Evolutionary conservation across 257 asterid species (phyloP).

Genomic region (Eustoma russellianum): DNA sequence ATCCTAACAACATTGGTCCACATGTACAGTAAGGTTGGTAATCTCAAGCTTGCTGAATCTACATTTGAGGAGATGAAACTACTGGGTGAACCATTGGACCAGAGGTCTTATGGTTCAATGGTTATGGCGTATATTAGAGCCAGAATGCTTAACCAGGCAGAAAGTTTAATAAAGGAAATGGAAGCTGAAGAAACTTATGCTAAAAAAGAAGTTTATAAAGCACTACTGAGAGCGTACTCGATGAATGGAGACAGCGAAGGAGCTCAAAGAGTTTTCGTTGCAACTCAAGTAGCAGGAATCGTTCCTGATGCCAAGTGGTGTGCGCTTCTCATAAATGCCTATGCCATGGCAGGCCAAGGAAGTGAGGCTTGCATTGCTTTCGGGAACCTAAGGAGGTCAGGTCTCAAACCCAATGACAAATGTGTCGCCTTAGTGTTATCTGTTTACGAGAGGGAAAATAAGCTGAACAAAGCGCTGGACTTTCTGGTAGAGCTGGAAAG

Average conservation of each 20-base stretch:
- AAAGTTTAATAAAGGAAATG: slow-evolving; percentile 57
- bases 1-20: slow-evolving; percentile 64
- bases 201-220: slow-evolving; percentile 79
- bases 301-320: slow-evolving; percentile 66
- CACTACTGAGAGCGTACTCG: slow-evolving; percentile 74
- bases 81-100: slow-evolving; percentile 64
- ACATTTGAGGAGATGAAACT: slow-evolving; percentile 69
- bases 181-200: slow-evolving; percentile 58
- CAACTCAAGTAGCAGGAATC: slow-evolving; percentile 67
- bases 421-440: slow-evolving; percentile 56
- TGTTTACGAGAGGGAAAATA: slow-evolving; percentile 56
- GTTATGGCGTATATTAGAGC: slow-evolving; percentile 86
- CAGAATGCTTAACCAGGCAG: slow-evolving; percentile 44
- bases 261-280: slow-evolving; percentile 69
- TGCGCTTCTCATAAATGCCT: slow-evolving; percentile 79
- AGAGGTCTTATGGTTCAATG: slow-evolving; percentile 81
- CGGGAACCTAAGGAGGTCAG: slow-evolving; percentile 52
- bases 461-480: slow-evolving; percentile 54
- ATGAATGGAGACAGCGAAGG: slow-evolving; percentile 61
- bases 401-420: slow-evolving; percentile 65
- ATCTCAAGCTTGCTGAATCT: slow-evolving; percentile 50
- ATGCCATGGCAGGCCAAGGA: slow-evolving; percentile 43
- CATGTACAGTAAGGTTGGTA: slow-evolving; percentile 91
- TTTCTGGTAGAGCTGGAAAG: slow-evolving; percentile 54
- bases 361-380: slow-evolving; percentile 60